Conservation (phyloP, 768 basidiomycete species). For the Piloderma croceum region DNA sequence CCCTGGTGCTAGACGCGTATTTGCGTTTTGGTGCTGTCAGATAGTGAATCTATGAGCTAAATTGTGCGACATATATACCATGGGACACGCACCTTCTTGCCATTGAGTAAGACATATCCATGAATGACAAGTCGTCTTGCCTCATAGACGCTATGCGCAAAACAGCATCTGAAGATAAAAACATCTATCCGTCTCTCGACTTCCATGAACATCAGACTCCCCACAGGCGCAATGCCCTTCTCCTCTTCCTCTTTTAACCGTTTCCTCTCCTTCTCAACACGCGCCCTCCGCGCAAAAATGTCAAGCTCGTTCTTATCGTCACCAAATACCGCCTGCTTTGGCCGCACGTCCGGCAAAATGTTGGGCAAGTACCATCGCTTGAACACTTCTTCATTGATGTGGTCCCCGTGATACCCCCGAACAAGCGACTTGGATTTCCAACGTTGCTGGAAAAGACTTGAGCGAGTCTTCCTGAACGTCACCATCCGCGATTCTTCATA, state of each 20-base stretch:
- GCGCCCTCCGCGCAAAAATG: constrained; percentile 49
- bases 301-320: constrained; percentile 44
- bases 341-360: constrained; percentile 81
- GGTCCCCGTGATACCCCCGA: constrained; percentile 94
- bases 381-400: constrained; percentile 87
- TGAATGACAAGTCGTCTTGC: constrained; percentile 83
- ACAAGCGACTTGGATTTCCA: constrained; percentile 84
- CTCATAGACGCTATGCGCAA: constrained; percentile 84
- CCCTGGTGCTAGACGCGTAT: constrained; percentile 85
- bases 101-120: constrained; percentile 85
- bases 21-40: constrained; percentile 71
- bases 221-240: constrained; percentile 80
- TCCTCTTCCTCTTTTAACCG: constrained; percentile 45
- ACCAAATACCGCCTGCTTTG: constrained; percentile 37
- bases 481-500: constrained; percentile 41
- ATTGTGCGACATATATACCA: not conserved
- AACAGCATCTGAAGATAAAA: constrained; percentile 84
- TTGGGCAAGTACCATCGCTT: constrained; percentile 92
- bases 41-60: constrained; percentile 5
- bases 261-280: constrained; percentile 41
- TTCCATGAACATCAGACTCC: constrained; percentile 91
- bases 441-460: constrained; percentile 84
- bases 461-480: constrained; percentile 48
- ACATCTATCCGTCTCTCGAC: constrained; percentile 94
- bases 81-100: constrained; percentile 61